These are phyloP conservation scores for Umbelopsis isabellina DNA, from an alignment of 192 early-diverging fungal genomes.

Conservation along the genomic window DNA sequence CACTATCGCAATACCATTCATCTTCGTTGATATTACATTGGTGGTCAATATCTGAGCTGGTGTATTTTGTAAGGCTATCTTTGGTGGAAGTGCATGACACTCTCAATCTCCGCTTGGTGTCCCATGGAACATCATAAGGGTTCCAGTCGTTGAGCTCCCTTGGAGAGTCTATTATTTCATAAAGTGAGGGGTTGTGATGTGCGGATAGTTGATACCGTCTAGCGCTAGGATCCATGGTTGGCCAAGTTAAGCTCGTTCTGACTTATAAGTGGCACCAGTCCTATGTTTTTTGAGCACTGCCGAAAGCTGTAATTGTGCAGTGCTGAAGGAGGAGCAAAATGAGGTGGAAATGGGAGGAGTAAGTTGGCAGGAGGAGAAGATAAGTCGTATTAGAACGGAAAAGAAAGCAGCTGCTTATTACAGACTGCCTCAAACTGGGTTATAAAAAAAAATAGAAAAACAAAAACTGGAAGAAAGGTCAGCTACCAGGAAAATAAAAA, in stretches of 20 bases:
- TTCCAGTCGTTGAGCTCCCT: neutral
- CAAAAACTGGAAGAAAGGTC: too few species aligned
- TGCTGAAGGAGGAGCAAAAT: too few species aligned
- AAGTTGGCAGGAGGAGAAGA: too few species aligned
- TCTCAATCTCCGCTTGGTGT: slow-evolving; percentile 6
- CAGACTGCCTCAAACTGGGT: too few species aligned
- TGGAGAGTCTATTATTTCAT: neutral
- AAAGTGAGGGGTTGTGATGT: neutral
- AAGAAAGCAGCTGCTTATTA: too few species aligned
- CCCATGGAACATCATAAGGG: slow-evolving; percentile 15
- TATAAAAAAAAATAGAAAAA: too few species aligned
- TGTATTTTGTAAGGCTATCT: neutral
- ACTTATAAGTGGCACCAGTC: too few species aligned
- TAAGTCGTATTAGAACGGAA: too few species aligned
- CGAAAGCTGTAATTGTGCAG: too few species aligned
- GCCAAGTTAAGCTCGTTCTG: neutral
- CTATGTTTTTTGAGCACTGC: too few species aligned
- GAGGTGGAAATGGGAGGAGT: too few species aligned
- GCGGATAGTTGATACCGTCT: slow-evolving; percentile 1
- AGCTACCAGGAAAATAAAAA: too few species aligned
- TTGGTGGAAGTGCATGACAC: neutral
- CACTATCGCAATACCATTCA: slow-evolving; percentile 17
- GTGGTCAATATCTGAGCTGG: slow-evolving; percentile 4
- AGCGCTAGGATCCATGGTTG: slow-evolving; percentile 1
- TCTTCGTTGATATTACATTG: neutral